Evolutionary conservation across 352 stramenopile genomes (phyloP), one percentile per base, ranked within the genome.

Genomic region (Phytophthora ohioensis): DNA sequence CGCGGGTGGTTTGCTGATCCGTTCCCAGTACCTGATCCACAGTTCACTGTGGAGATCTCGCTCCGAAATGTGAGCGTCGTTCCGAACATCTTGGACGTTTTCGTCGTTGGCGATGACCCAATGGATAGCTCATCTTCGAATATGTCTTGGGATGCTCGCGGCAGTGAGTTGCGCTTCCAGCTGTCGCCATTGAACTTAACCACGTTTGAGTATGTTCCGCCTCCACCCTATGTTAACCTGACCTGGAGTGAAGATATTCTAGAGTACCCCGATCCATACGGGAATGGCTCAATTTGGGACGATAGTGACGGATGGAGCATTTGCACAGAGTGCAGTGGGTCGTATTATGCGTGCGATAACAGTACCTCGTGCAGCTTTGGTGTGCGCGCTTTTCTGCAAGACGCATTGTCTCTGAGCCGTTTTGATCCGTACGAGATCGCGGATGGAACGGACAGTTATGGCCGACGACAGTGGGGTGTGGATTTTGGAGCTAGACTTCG

Each of bases 141-240:
- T 36, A 39, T 57, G 43, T 59, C 35, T 2, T 72, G 46, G 49
- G 43, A 53, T 12, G n/a, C 11, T 49, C 31, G 42, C 49, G 35
- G 41, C 41, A 64, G 48, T 36, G 38, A 71, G 7, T 35, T 78
- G 13, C 58, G 63, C 38, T 56, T 78, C 11, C 46, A 58, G 21
- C 31, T 78, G 4, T 61, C 59, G 0, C 63, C 76, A n/a, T 46
- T 89, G 5, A 69, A 84, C 31, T 34, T 85, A 15, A 58, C 15
- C 27, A 80, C 68, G 35, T 89, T 81, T 34, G 56, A 73, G 35
- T 89, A 85, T 31, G 66, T 84, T 2, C 55, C 79, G 5, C 81
- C 81, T 13, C 79, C 76, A 0, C 4, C 53, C 5, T 48, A 71
- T 4, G 30, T 84, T 2, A 71, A 84, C 35, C 62, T 89, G 31